phyloP scores from a whole-genome alignment of 495 filamentous ascomycete genomes.

The Margaritispora aquatica region DNA sequence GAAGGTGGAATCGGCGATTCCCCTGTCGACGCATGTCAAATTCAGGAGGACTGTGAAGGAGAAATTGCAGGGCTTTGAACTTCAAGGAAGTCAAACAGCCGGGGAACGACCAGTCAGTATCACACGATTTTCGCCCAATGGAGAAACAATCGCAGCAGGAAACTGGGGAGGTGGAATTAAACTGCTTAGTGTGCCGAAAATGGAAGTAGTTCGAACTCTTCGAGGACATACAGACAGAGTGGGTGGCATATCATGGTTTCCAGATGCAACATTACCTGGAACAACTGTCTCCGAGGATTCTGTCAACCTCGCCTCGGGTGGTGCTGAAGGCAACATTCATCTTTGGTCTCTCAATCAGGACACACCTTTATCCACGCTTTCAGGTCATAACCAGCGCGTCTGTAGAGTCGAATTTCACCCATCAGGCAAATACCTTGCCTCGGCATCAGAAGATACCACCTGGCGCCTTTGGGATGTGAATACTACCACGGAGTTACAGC shows the following conservation, averaged over 20 bases:
- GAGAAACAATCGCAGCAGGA: conserved; percentile 76
- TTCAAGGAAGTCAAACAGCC: conserved; percentile 88
- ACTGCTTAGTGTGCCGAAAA: conserved; percentile 72
- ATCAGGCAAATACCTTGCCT: conserved; percentile 82
- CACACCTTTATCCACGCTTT: conserved; percentile 74
- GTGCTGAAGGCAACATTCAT: conserved; percentile 82
- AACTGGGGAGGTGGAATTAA: conserved; percentile 89
- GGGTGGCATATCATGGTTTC: conserved; percentile 87
- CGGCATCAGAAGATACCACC: conserved; percentile 91
- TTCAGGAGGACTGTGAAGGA: conserved; percentile 88
- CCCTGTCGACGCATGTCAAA: conserved; percentile 81
- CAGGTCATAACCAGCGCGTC: conserved; percentile 81
- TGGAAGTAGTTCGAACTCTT: conserved; percentile 66
- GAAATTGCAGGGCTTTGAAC: conserved; percentile 70
- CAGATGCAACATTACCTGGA: conserved; percentile 67
- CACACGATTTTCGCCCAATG: conserved; percentile 82
- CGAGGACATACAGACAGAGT: conserved; percentile 82
- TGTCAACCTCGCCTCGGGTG: conserved; percentile 85
- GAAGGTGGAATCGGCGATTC: conserved; percentile 72
- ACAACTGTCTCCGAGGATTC: conserved; percentile 61
- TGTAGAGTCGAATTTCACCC: conserved; percentile 93
- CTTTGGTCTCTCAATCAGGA: conserved; percentile 86
- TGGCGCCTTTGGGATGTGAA: conserved; percentile 96
- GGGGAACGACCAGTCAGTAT: conserved; percentile 88
- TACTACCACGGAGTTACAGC: conserved; percentile 71